Base-by-base conservation (phyloP, 2,329 filamentous ascomycete species). In the Dactylellina leptospora region DNA sequence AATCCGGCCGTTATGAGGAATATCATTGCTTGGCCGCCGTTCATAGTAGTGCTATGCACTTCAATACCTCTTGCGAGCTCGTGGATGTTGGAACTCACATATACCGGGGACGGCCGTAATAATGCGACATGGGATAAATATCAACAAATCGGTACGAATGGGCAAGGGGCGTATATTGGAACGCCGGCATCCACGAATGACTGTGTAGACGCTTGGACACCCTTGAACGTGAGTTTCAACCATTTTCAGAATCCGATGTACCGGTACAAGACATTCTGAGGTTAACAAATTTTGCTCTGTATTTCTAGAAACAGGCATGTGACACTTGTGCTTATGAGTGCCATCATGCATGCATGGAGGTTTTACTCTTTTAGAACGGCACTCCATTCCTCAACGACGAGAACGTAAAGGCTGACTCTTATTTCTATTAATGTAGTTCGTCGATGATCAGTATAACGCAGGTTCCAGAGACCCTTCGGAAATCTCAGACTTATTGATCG, bases 11-110 rank as follows among this genome's bases (percentile, higher is more conserved):
- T 22, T 8, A 55, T 55, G 51, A 42, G 20, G 20, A 42, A 27
- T 3, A 9, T 5, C 6, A 27, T 42, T 4, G 13, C 18, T n/a
- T 22, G n/a, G 11, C 10, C 16, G 28, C 30, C 18, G 18, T 22
- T 18, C n/a, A 1, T 53, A 42, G 11, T 47, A 33, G 33, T 22
- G 16, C 20, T 47, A 27, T 28, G 27, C 36, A 42, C n/a, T 42
- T 27, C 8, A 25, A 44, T 38, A 33, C 50, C 54, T 5, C 4
- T 64, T 5, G 30, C 18, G 10, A 40, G 50, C 11, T 4, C 59
- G 27, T 64, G 59, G 68, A 64, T 59, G n/a, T 47, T 64, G 6
- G 28, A 30, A 23, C 59, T 72, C 28, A 64, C 58, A 13, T 64
- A 60, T 25, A 48, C 44, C 1, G 40, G 50, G n/a, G 28, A 64